Conservation (phyloP, 2,329 filamentous ascomycete species). For the Xylariaceae sp. region DNA sequence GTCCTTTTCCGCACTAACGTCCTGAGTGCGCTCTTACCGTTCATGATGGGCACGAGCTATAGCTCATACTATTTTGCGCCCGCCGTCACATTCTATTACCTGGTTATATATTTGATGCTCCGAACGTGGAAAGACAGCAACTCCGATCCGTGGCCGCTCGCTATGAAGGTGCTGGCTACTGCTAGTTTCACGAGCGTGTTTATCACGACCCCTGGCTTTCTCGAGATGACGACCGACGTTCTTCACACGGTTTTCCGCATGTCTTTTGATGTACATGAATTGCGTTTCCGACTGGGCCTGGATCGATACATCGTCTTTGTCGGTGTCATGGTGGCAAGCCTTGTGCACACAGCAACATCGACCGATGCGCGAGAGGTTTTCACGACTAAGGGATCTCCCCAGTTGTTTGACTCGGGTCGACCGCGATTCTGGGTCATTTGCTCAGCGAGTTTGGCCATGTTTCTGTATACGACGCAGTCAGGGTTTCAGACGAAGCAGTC, state of each 20-base stretch:
- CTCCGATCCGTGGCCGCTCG: constrained; percentile 36
- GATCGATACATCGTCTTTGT: constrained; percentile 53
- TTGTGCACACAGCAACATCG: constrained; percentile 32
- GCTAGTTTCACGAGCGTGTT: constrained; percentile 35
- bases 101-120: constrained; percentile 51
- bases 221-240: constrained; percentile 38
- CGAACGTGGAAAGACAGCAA: constrained; percentile 40
- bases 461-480: constrained; percentile 32
- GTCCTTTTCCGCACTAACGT: constrained; percentile 55
- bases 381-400: constrained; percentile 14
- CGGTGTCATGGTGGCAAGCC: constrained; percentile 47
- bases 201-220: constrained; percentile 34
- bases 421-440: constrained; percentile 19
- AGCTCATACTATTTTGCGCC: constrained; percentile 55
- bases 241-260: constrained; percentile 42
- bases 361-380: constrained; percentile 20
- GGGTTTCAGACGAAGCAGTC: constrained; percentile 31
- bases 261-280: constrained; percentile 43
- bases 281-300: constrained; percentile 46
- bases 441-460: constrained; percentile 28
- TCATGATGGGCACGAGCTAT: constrained; percentile 53
- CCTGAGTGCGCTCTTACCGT: constrained; percentile 47
- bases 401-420: constrained; percentile 7
- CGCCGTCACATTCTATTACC: constrained; percentile 57
- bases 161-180: constrained; percentile 45